A percentile compares a stretch with the other conserved stretches of the same genome.
Evolutionary conservation across 2,329 filamentous ascomycete species (phyloP).

Genomic region (Fusarium tuaranense): DNA sequence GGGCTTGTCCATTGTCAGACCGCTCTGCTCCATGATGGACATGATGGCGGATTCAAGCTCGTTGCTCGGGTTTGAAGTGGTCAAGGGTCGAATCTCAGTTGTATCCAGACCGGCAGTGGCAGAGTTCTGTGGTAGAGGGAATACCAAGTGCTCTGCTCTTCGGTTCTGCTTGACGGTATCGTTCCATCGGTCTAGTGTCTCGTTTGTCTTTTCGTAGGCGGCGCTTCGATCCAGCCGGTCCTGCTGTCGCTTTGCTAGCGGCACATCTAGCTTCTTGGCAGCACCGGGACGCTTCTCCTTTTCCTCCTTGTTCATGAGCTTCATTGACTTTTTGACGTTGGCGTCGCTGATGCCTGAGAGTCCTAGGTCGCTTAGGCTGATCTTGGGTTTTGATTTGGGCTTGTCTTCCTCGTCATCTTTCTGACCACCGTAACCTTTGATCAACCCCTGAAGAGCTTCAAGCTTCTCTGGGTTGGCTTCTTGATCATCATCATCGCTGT

Average conservation of each 20-base stretch:
- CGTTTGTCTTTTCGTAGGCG: constrained; percentile 91
- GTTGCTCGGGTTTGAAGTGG: constrained; percentile 73
- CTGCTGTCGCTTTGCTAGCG: constrained; percentile 87
- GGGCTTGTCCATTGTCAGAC: constrained; percentile 67
- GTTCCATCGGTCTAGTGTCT: constrained; percentile 90
- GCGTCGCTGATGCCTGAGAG: constrained; percentile 79
- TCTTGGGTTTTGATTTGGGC: constrained; percentile 69
- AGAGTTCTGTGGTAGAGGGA: constrained; percentile 83
- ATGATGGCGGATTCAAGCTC: constrained; percentile 90
- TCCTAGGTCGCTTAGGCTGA: constrained; percentile 80
- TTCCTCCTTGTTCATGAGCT: constrained; percentile 75
- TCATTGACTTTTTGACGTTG: constrained; percentile 81
- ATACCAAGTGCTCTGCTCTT: constrained; percentile 88
- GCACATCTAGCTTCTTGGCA: constrained; percentile 80
- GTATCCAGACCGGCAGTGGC: constrained; percentile 69
- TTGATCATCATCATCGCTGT: constrained; percentile 61
- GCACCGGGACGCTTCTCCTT: constrained; percentile 60
- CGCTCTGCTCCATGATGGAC: constrained; percentile 90
- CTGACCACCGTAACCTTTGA: constrained; percentile 76
- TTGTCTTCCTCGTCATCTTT: constrained; percentile 63
- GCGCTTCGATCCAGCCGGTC: constrained; percentile 83
- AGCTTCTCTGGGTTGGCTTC: constrained; percentile 67
- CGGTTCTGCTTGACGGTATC: constrained; percentile 96
- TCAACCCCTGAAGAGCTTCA: constrained; percentile 74
- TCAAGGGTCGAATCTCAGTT: constrained; percentile 74